Conservation (phyloP, 2,329 filamentous ascomycete genomes). For the Colletotrichum endophyticum region DNA sequence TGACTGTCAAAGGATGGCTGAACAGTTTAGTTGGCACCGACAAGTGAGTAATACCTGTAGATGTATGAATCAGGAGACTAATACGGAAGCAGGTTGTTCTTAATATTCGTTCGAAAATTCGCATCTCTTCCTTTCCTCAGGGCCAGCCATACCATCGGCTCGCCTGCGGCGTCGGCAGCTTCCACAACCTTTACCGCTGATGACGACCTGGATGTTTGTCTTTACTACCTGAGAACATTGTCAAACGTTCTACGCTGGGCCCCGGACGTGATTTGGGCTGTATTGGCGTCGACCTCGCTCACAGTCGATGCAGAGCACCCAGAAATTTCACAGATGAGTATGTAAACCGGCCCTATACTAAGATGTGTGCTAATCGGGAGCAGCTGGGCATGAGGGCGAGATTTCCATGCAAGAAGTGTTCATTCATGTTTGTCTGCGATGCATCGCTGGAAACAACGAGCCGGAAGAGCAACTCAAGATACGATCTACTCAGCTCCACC, state of each 20-base stretch:
- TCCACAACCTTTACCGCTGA: constrained; percentile 50
- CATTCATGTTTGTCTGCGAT: constrained; percentile 67
- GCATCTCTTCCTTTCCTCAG: constrained; percentile 58
- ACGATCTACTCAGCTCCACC: constrained; percentile 71
- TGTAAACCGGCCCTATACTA: constrained; percentile 31
- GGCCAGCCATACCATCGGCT: constrained; percentile 27
- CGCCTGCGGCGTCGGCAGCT: constrained; percentile 26
- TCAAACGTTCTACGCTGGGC: constrained; percentile 74
- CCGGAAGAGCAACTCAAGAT: constrained; percentile 42
- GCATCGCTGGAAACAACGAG: constrained; percentile 53
- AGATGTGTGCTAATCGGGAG: constrained; percentile 22
- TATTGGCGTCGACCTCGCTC: constrained; percentile 68
- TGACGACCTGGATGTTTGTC: constrained; percentile 76
- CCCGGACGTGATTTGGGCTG: constrained; percentile 72
- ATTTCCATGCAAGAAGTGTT: constrained; percentile 72
- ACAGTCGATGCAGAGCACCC: constrained; percentile 50
- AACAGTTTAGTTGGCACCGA: constrained; percentile 69
- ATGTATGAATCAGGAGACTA: not conserved
- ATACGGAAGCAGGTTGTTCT: constrained; percentile 55
- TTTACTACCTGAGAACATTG: constrained; percentile 79
- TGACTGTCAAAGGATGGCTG: constrained; percentile 82
- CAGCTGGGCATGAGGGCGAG: constrained; percentile 60
- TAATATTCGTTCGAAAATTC: constrained; percentile 65
- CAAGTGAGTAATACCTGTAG: constrained; percentile 49
- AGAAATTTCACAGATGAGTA: constrained; percentile 55